phyloP scores from a whole-genome alignment of 257 asterid genomes.

The Plantago elongata region DNA sequence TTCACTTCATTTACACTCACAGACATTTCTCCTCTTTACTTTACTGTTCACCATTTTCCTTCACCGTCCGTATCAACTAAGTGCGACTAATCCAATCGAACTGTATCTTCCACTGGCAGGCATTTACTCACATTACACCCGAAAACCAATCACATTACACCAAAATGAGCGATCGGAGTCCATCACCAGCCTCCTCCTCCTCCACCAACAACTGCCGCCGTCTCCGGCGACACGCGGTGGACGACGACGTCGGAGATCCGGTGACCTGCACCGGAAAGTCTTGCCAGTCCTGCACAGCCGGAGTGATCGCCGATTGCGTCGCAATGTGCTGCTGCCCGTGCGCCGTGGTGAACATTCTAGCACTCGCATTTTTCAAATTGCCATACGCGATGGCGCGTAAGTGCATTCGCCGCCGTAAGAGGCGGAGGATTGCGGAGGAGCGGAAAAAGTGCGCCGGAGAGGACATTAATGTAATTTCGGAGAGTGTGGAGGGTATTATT shows the following conservation, averaged over 20 bases:
- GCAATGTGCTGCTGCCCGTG: conserved; percentile 96
- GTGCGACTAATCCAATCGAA: no score
- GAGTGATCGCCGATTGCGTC: conserved; percentile 86
- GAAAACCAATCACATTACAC: no score
- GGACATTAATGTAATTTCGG: conserved; percentile 32
- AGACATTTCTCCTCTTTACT: no score
- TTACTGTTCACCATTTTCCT: no score
- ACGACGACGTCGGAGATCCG: conserved; percentile 23
- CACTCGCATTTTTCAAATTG: conserved; percentile 63
- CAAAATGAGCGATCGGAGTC: conserved; percentile 12
- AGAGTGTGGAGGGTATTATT: conserved; percentile 17
- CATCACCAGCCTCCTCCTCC: conserved; percentile 18
- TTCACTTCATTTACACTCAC: no score
- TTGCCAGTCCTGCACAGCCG: conserved; percentile 85
- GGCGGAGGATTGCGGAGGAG: conserved; percentile 27
- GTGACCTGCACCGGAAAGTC: conserved; percentile 60
- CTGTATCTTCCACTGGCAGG: no score
- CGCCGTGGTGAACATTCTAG: conserved; percentile 65
- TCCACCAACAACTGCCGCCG: conserved; percentile 9
- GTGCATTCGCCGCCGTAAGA: conserved; percentile 33
- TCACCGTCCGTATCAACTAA: no score
- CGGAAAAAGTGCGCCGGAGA: conserved; percentile 16
- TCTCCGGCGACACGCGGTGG: background rate
- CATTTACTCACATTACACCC: no score
- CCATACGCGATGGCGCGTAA: conserved; percentile 80